Conservation (phyloP, 2,329 filamentous ascomycete genomes). For the Clonostachys solani region DNA sequence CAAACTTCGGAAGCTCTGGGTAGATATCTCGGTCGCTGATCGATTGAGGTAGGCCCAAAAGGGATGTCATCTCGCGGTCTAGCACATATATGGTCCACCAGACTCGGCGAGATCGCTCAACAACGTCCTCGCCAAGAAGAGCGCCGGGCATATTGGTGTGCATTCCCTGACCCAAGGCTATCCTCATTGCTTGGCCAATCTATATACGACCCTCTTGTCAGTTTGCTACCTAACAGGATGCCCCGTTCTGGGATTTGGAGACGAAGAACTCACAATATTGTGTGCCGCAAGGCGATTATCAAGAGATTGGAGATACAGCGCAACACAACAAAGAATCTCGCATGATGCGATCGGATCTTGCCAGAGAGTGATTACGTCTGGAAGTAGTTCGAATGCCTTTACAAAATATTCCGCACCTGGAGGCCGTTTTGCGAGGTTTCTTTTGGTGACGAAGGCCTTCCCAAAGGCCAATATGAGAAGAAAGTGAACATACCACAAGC, state of each 20-base stretch:
- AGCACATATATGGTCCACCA: slow-evolving; percentile 53
- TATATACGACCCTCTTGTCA: slow-evolving; percentile 7
- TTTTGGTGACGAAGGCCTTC: slow-evolving; percentile 16
- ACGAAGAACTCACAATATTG: slow-evolving; percentile 27
- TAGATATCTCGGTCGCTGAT: slow-evolving; percentile 46
- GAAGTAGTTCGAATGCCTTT: neutral
- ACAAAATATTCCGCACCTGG: neutral
- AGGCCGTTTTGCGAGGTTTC: slow-evolving; percentile 15
- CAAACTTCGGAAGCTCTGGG: slow-evolving; percentile 25
- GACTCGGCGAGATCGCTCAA: slow-evolving; percentile 40
- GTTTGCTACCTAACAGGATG: neutral
- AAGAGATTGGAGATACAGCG: slow-evolving; percentile 46
- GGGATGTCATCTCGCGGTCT: slow-evolving; percentile 46
- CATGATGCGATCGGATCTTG: slow-evolving; percentile 37
- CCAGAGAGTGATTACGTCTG: slow-evolving; percentile 21
- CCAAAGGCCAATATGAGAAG: neutral
- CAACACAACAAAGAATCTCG: slow-evolving; percentile 46
- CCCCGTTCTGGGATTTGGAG: no score
- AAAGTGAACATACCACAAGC: neutral
- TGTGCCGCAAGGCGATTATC: slow-evolving; percentile 39
- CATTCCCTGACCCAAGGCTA: slow-evolving; percentile 44
- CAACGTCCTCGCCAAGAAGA: slow-evolving; percentile 29
- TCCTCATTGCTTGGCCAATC: slow-evolving; percentile 47
- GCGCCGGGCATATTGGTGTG: slow-evolving; percentile 44
- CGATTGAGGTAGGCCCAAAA: slow-evolving; percentile 46